A percentile compares a stretch with the other conserved stretches of the same genome.
Evolutionary conservation across 495 filamentous ascomycete species (phyloP).

Genomic region (Usnea hakonensis): DNA sequence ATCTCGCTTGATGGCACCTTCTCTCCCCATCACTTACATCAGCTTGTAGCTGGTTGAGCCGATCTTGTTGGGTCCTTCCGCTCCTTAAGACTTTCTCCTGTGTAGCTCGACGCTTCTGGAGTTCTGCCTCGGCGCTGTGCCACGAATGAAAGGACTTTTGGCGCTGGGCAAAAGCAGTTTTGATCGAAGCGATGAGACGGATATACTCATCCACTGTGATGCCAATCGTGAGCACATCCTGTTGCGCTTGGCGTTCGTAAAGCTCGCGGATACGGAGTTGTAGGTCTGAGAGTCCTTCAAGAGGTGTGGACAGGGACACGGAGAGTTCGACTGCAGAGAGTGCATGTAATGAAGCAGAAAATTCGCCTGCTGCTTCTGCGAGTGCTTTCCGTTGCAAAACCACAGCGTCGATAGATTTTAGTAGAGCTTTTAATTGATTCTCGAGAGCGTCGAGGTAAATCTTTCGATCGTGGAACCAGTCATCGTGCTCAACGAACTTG

Average conservation of each 20-base stretch:
- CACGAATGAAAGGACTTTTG: slow-evolving; percentile 93
- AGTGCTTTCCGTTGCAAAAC: slow-evolving; percentile 85
- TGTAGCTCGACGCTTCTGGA: slow-evolving; percentile 73
- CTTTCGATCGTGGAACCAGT: slow-evolving; percentile 97
- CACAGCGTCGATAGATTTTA: slow-evolving; percentile 89
- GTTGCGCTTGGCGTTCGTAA: slow-evolving; percentile 93
- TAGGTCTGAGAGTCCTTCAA: slow-evolving; percentile 84
- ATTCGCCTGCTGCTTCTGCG: slow-evolving; percentile 86
- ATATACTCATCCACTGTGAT: slow-evolving; percentile 99
- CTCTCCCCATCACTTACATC: slow-evolving; percentile 90
- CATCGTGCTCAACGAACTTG: slow-evolving; percentile 97
- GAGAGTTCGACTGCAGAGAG: slow-evolving; percentile 84
- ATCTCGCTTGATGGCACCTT: slow-evolving; percentile 79
- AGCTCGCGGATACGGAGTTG: slow-evolving; percentile 90
- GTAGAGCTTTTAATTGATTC: slow-evolving; percentile 84
- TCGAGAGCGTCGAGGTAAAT: slow-evolving; percentile 93
- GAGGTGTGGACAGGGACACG: slow-evolving; percentile 74
- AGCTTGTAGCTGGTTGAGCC: slow-evolving; percentile 79
- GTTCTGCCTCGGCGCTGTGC: slow-evolving; percentile 79
- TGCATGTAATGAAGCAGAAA: slow-evolving; percentile 82
- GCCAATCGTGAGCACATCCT: slow-evolving; percentile 90
- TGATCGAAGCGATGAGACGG: slow-evolving; percentile 85
- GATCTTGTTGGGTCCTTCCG: slow-evolving; percentile 90
- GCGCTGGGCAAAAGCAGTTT: slow-evolving; percentile 82
- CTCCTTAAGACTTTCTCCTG: slow-evolving; percentile 91